Base-by-base conservation (phyloP, 371 early-diverging fungal genomes). In the Mortierella sp. region DNA sequence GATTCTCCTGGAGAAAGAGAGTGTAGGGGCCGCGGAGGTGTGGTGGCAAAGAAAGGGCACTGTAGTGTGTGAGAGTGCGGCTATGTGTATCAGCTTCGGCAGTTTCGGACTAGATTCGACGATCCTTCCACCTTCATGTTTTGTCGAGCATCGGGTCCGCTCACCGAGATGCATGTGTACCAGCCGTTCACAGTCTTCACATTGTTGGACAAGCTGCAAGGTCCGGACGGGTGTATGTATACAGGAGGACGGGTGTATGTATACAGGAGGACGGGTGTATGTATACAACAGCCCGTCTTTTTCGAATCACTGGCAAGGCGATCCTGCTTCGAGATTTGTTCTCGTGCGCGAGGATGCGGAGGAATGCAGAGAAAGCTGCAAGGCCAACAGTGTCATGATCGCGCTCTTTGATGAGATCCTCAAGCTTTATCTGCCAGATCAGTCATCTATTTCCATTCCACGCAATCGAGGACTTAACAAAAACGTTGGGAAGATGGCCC, bases 61-160 rank as follows among this genome's bases (percentile, higher is more conserved):
- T n/a, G n/a, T n/a, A n/a, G n/a, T n/a, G n/a, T n/a, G n/a, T n/a
- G n/a, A n/a, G n/a, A n/a, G n/a, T n/a, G n/a, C n/a, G n/a, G n/a
- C n/a, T n/a, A n/a, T n/a, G n/a, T n/a, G n/a, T n/a, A 52, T 16
- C 54, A 59, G 28, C 59, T 59, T 59, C 22, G 59, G 16, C 59
- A 59, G 32, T 26, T 59, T 10, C 5, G 28, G 18, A 59, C 59
- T 10, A 26, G 10, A 28, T 59, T 59, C 18, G 11, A 59, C 32
- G 59, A 59, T 8, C 18, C 59, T 16, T 59, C 26, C 5, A 26
- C 66, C 8, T 62, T n/a, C 22, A 14, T 14, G 16, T 14, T 52
- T 9, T 35, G 60, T 32, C 22, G 60, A 52, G 54, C 54, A 59
- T 59, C 28, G 24, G 54, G 54, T 52, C 54, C 54, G 20, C 54